Percentiles rank a stretch among this genome's conserved stretches.
Conservation (phyloP, 2,329 filamentous ascomycete species). For the Tothia fuscella region DNA sequence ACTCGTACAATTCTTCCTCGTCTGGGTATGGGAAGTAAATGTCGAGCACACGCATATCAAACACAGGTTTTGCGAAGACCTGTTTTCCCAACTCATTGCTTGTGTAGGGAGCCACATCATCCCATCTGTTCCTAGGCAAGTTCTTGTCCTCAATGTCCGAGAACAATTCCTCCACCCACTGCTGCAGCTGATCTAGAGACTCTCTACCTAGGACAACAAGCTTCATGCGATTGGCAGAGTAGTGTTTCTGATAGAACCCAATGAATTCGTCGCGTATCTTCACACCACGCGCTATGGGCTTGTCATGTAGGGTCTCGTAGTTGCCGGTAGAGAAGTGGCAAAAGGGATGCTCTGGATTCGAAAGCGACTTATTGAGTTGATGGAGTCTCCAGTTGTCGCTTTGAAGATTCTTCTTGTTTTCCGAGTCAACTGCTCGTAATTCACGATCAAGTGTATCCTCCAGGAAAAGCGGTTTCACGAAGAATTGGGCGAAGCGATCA, state of each 20-base stretch:
- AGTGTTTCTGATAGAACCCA: slow-evolving; percentile 77
- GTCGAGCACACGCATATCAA: slow-evolving; percentile 70
- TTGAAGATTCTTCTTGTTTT: slow-evolving; percentile 96
- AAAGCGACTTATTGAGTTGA: slow-evolving; percentile 79
- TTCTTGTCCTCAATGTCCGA: slow-evolving; percentile 72
- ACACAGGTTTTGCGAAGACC: slow-evolving; percentile 81
- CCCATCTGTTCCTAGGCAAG: slow-evolving; percentile 56
- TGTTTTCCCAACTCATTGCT: slow-evolving; percentile 54
- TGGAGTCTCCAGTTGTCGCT: slow-evolving; percentile 79
- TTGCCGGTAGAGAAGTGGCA: slow-evolving; percentile 89
- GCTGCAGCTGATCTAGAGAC: slow-evolving; percentile 66
- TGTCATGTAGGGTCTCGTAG: slow-evolving; percentile 70
- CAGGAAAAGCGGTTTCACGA: slow-evolving; percentile 77
- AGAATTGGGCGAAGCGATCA: slow-evolving; percentile 90
- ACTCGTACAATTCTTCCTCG: slow-evolving; percentile 66
- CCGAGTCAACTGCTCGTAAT: slow-evolving; percentile 79
- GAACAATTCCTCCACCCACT: slow-evolving; percentile 77
- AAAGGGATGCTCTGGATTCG: slow-evolving; percentile 77
- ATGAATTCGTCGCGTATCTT: slow-evolving; percentile 87
- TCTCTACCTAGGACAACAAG: slow-evolving; percentile 76
- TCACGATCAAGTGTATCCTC: slow-evolving; percentile 77
- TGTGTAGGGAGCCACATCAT: slow-evolving; percentile 47
- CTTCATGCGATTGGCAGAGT: slow-evolving; percentile 91
- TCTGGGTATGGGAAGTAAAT: slow-evolving; percentile 78
- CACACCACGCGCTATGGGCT: slow-evolving; percentile 65